Conservation (phyloP, 306 rosid species). For the Gillenia trifoliata region DNA sequence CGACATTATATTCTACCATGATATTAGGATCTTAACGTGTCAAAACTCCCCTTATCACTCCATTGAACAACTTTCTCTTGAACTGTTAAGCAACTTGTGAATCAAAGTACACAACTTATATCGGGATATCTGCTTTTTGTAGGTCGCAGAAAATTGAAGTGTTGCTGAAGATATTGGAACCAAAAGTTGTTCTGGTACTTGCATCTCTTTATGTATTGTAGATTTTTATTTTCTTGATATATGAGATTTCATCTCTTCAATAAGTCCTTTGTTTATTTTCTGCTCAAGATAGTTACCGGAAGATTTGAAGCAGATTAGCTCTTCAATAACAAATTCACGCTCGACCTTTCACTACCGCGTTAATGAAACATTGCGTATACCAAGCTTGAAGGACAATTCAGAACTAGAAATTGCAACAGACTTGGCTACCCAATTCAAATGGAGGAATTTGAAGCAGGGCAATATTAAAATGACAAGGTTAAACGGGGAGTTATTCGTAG, state of each 20-base stretch:
- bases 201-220: neutral
- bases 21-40: neutral
- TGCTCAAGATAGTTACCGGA: constrained; percentile 50
- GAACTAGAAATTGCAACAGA: constrained; percentile 51
- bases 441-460: constrained; percentile 50
- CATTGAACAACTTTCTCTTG: neutral
- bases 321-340: constrained; percentile 36
- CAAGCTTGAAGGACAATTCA: constrained; percentile 39
- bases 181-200: constrained; percentile 64
- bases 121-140: constrained; percentile 16
- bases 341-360: constrained; percentile 45
- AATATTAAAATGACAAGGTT: constrained; percentile 46
- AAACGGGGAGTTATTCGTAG: constrained; percentile 53
- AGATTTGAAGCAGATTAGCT: constrained; percentile 36
- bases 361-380: constrained; percentile 38
- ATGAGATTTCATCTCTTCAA: constrained; percentile 10
- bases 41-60: neutral
- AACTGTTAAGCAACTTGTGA: neutral
- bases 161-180: constrained; percentile 50
- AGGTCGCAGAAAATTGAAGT: constrained; percentile 59
- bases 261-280: neutral
- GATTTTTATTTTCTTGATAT: neutral
- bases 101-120: neutral
- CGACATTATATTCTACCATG: neutral
- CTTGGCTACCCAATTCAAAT: constrained; percentile 56